Conservation (phyloP, 495 filamentous ascomycete genomes). For the Haplographium delicatum region DNA sequence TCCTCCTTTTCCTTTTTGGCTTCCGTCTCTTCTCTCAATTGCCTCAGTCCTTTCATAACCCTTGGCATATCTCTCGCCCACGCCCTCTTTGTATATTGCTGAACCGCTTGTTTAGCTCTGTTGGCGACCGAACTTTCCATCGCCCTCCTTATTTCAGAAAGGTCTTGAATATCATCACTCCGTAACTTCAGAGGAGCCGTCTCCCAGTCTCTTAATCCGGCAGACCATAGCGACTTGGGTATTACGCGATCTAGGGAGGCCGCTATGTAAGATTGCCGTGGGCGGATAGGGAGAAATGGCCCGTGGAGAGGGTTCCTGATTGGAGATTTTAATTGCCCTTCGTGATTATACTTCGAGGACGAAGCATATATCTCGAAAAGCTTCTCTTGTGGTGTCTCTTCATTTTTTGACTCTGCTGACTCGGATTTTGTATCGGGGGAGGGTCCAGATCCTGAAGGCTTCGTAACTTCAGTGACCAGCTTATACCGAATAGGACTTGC, state of each 20-base stretch:
- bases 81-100: slow-evolving; percentile 20
- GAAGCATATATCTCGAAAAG: slow-evolving; percentile 35
- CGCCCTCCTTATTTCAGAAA: background rate
- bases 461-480: slow-evolving; percentile 25
- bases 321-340: slow-evolving; percentile 27
- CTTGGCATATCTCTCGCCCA: slow-evolving; percentile 29
- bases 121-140: background rate
- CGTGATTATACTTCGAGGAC: slow-evolving; percentile 33
- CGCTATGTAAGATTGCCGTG: slow-evolving; percentile 25
- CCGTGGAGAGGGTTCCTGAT: slow-evolving; percentile 33
- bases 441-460: background rate
- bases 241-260: slow-evolving; percentile 30
- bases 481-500: slow-evolving; percentile 32
- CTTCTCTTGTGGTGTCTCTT: slow-evolving; percentile 16
- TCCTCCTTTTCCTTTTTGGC: background rate
- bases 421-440: background rate
- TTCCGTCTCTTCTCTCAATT: slow-evolving; percentile 23
- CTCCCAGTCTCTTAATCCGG: slow-evolving; percentile 45
- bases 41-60: slow-evolving; percentile 30
- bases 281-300: slow-evolving; percentile 31
- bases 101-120: background rate
- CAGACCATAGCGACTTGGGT: slow-evolving; percentile 30
- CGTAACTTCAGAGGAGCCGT: slow-evolving; percentile 30
- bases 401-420: background rate
- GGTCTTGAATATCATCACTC: background rate